Evolutionary conservation across 495 filamentous ascomycete species (phyloP), one percentile per base, ranked within the genome.

Genomic region (Chaetomidium leptoderma): DNA sequence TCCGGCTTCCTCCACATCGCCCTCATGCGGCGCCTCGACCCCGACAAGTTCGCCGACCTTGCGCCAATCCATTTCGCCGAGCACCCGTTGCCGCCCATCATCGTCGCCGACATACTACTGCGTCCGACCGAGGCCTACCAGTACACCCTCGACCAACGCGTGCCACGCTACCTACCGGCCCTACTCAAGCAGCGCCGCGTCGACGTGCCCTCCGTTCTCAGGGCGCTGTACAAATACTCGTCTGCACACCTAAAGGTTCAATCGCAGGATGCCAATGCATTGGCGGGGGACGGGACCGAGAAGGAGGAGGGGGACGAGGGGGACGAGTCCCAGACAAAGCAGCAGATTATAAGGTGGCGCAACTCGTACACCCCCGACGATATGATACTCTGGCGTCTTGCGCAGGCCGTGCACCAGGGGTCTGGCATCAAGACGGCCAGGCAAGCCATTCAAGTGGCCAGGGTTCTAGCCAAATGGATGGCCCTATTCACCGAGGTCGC

Each of bases 151-250:
- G 87, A 91, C 60, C 83, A 84, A 23, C 76, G 87, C 43, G 69
- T 87, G 23, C 76, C 78, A 6, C 73, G 80, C 19, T 92, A 91
- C 70, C 67, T 87, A 30, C 76, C 86, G 66, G 75, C 76, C 14
- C 76, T 91, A 27, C 76, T 84, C 32, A 75, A 78, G 35, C 66
- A 72, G 42, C 76, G 76, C 9, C 66, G 76, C 55, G 72, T 87
- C 30, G 81, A 84, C 57, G 72, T 75, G 6, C 74, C 81, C 0
- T 77, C 80, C 9, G 75, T 88, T 3, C 72, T 91, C 55, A 63
- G 69, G n/a, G 78, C 76, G 5, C 68, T 89, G 4, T 77, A 84
- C 60, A 77, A 78, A 40, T 82, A 83, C 60, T 88, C 86, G 17
- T 78, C 76, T 7, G 74, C 75, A 21, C 75, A 76, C 36, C 49